These are phyloP conservation scores for Pleurotus salmoneostramineus DNA, from an alignment of 768 basidiomycete genomes.

Conservation along the genomic window DNA sequence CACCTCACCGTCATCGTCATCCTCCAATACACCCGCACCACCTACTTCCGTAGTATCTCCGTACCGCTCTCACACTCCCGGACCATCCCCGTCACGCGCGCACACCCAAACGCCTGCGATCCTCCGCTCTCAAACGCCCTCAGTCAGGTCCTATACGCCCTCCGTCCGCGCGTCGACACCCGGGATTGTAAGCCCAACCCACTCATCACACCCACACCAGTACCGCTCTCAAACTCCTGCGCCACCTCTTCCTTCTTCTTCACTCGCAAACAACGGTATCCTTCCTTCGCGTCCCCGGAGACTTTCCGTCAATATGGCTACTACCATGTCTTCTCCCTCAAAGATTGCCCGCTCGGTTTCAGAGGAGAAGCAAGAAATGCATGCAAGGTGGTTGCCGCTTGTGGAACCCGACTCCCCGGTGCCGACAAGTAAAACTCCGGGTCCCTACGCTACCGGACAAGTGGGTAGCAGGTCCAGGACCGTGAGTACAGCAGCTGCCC, in stretches of 20 bases:
- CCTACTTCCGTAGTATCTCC: constrained; percentile 30
- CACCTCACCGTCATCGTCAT: constrained; percentile 13
- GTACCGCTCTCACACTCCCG: constrained; percentile 34
- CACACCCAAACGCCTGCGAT: constrained; percentile 18
- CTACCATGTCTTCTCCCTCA: constrained; percentile 39
- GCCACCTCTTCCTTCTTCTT: constrained; percentile 17
- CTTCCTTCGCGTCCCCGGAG: constrained; percentile 42
- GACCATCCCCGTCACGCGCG: constrained; percentile 19
- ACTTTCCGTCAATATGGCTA: constrained; percentile 28
- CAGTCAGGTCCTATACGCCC: constrained; percentile 25
- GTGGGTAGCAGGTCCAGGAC: neutral
- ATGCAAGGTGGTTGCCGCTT: constrained; percentile 65
- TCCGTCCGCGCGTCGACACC: constrained; percentile 26
- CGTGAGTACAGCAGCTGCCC: neutral
- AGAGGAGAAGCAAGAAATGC: constrained; percentile 60
- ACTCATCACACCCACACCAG: constrained; percentile 18
- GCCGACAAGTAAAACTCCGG: constrained; percentile 4
- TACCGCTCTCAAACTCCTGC: constrained; percentile 22
- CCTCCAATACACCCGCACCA: constrained; percentile 42
- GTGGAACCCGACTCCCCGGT: constrained; percentile 16
- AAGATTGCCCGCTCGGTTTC: constrained; percentile 60
- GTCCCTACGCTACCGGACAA: neutral
- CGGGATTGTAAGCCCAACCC: constrained; percentile 22
- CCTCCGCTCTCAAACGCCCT: constrained; percentile 26
- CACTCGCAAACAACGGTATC: neutral